phyloP scores from a whole-genome alignment of 148 eudicot genomes.

The Heliamphora exappendiculata region DNA sequence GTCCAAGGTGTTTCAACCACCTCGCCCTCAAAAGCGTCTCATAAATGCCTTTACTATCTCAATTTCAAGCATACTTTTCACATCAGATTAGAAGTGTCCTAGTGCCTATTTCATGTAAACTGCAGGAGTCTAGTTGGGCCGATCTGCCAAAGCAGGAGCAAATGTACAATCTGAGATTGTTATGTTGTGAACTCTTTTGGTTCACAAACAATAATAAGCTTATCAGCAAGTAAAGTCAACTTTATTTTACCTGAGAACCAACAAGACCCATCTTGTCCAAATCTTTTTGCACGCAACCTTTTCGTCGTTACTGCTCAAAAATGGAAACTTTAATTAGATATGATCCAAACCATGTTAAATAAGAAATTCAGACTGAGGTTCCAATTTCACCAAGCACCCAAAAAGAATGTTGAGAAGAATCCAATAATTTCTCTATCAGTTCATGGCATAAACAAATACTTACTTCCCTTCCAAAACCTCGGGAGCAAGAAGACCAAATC shows the following conservation, averaged over 20 bases:
- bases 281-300: slow-evolving; percentile 66
- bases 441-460: slow-evolving; percentile 22
- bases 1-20: slow-evolving; percentile 4
- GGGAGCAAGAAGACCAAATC: slow-evolving; percentile 80
- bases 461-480: slow-evolving; percentile 73
- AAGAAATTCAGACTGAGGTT: slow-evolving; percentile 9
- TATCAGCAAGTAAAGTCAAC: background rate
- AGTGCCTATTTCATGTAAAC: background rate
- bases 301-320: slow-evolving; percentile 50
- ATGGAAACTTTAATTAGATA: slow-evolving; percentile 15
- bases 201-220: background rate
- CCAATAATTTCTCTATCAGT: background rate
- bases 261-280: slow-evolving; percentile 74
- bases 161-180: background rate
- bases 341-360: background rate
- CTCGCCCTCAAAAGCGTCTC: background rate
- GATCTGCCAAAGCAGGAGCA: background rate
- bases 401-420: background rate
- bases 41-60: slow-evolving; percentile 3
- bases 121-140: background rate
- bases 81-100: background rate
- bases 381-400: background rate
- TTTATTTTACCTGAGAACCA: slow-evolving; percentile 69
- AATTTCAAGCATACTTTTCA: background rate
- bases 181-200: background rate